phyloP scores from a whole-genome alignment of 805 yeast genomes.

The Zygosaccharomyces lentus region DNA sequence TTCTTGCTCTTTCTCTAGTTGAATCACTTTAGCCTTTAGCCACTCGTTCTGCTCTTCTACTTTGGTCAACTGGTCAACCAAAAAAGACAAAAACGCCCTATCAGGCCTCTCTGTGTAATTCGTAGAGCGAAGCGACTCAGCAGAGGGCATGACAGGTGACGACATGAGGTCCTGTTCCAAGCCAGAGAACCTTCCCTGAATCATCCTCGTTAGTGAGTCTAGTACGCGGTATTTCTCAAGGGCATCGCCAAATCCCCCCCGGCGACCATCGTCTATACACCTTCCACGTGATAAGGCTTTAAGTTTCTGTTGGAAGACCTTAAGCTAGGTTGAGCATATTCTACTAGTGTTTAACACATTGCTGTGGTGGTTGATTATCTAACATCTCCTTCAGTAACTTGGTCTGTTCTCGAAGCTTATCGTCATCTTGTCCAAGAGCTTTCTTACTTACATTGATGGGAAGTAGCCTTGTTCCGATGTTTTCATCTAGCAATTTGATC shows the following conservation, averaged over 20 bases:
- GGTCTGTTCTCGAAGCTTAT: constrained; percentile 30
- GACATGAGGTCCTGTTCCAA: background rate
- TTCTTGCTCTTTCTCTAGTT: constrained; percentile 26
- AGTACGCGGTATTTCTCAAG: background rate
- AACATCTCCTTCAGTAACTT: constrained; percentile 15
- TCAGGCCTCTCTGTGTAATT: constrained; percentile 1
- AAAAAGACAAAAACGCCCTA: constrained; percentile 13
- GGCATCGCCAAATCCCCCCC: background rate
- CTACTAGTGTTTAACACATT: background rate
- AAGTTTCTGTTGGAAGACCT: background rate
- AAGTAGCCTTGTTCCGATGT: constrained; percentile 29
- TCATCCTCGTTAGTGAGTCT: background rate
- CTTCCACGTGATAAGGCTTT: background rate
- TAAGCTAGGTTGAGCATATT: background rate
- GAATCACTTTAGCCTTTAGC: constrained; percentile 12
- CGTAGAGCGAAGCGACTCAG: background rate
- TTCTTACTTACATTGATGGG: constrained; percentile 33
- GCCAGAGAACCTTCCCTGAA: background rate
- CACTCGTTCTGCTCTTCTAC: constrained; percentile 24
- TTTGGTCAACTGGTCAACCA: constrained; percentile 21
- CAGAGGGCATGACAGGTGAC: background rate
- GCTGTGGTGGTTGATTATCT: background rate
- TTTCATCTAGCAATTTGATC: constrained; percentile 30
- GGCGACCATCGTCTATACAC: background rate
- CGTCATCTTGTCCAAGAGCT: constrained; percentile 34